Evolutionary conservation across 805 yeast species (phyloP), one percentile per base, ranked within the genome.

Genomic region (Metschnikowia amazonensis): DNA sequence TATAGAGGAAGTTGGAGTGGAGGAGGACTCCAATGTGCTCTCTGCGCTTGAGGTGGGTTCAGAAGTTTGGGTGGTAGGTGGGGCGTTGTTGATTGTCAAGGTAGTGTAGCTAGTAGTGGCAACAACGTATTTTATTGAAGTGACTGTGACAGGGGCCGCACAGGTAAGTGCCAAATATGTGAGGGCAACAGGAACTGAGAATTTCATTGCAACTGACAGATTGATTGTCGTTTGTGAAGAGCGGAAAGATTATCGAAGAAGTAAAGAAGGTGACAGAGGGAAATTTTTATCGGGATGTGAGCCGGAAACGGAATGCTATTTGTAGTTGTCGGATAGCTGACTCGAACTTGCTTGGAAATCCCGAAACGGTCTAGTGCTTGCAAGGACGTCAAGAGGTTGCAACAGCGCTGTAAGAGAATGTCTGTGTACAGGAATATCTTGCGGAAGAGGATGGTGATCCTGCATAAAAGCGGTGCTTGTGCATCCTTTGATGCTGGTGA

Each of bases 91-190:
- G 35, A 45, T 37, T 23, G 42, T 43, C n/a, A 41, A 17, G 14
- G 56, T 52, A 21, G 48, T 39, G 44, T 47, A 47, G 9, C 34
- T 23, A 9, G 49, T 47, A 4, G 38, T 28, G n/a, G 49, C 49
- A 17, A 50, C 46, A 11, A 50, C 52, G 18, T 48, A 40, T 25
- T 42, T 31, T 14, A 39, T 31, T 32, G 40, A 38, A 9, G 52
- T 45, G 29, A 46, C 47, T 16, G 40, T 46, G 39, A 50, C 39
- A 17, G 50, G 46, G 14, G 51, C 50, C 5, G 56, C 54, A 32
- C 37, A 29, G 8, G 50, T 25, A 13, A 42, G 35, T 6, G 47
- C 50, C 24, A 51, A 39, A n/a, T 29, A 33, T 2, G 52, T 39
- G 34, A 48, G 21, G 30, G 44, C 39, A 28, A 42, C 28, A 38